Evolutionary conservation across 805 yeast species (phyloP).

Genomic region (Lipomyces sp.): DNA sequence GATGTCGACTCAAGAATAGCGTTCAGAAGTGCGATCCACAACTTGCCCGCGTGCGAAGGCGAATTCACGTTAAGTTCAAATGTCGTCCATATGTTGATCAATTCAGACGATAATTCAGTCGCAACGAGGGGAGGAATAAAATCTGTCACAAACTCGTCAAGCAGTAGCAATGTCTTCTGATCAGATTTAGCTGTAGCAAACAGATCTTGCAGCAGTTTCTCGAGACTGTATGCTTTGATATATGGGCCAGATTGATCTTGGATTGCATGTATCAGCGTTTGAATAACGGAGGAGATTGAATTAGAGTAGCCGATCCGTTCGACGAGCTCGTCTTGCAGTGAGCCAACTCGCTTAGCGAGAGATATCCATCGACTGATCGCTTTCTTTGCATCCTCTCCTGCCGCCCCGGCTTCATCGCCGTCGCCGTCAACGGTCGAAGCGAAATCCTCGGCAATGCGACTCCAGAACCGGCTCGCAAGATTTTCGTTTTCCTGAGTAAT

Average conservation of each 20-base stretch:
- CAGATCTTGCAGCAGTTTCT: constrained; percentile 11
- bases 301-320: constrained; percentile 1
- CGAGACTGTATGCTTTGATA: constrained; percentile 4
- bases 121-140: constrained; percentile 9
- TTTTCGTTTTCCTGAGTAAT: constrained; percentile 9
- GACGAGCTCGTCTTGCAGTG: constrained; percentile 11
- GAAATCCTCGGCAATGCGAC: not conserved
- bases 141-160: constrained; percentile 12
- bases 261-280: not conserved
- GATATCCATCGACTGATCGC: constrained; percentile 6
- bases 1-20: constrained; percentile 8
- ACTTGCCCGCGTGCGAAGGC: not conserved
- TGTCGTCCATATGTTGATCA: constrained; percentile 16
- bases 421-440: not conserved
- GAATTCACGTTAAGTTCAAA: constrained; percentile 2
- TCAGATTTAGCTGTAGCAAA: not conserved
- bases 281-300: constrained; percentile 3
- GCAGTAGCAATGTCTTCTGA: not conserved
- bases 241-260: not conserved
- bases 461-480: constrained; percentile 17
- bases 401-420: not conserved
- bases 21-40: not conserved
- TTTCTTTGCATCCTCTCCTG: not conserved
- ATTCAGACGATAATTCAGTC: constrained; percentile 4
- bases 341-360: constrained; percentile 1